phyloP scores from a whole-genome alignment of 257 asterid genomes.

The Lithospermum erythrorhizon region DNA sequence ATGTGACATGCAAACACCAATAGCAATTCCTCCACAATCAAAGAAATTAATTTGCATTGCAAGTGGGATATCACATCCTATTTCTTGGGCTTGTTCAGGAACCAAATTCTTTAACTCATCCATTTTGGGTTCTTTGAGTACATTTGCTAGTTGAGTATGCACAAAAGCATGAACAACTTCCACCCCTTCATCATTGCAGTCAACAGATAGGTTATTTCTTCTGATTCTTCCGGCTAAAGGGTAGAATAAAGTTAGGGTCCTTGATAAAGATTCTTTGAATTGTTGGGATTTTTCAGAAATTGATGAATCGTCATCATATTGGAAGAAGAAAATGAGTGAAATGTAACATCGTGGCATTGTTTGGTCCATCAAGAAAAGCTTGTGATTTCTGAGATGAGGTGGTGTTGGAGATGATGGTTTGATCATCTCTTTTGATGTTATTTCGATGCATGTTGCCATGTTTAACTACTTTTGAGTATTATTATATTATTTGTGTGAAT shows the following conservation, averaged over 20 bases:
- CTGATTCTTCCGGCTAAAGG: slow-evolving; percentile 28
- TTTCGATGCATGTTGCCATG: background rate
- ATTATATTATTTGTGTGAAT: too few species aligned
- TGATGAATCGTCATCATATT: background rate
- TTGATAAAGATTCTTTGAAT: slow-evolving; percentile 17
- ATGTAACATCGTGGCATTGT: background rate
- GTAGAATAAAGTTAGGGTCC: slow-evolving; percentile 16
- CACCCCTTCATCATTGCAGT: slow-evolving; percentile 23
- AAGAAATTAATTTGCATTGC: slow-evolving; percentile 21
- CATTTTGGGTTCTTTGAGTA: slow-evolving; percentile 1
- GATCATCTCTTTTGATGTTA: background rate
- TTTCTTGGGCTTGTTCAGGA: slow-evolving; percentile 6
- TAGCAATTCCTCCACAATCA: slow-evolving; percentile 23
- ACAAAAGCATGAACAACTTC: slow-evolving; percentile 18
- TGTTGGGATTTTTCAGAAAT: slow-evolving; percentile 1
- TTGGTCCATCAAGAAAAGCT: slow-evolving; percentile 1
- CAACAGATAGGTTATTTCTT: slow-evolving; percentile 4
- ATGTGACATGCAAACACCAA: slow-evolving; percentile 26
- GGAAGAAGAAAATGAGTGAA: background rate
- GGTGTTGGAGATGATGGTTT: slow-evolving; percentile 12
- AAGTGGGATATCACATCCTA: background rate
- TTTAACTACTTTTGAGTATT: too few species aligned
- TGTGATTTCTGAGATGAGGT: background rate
- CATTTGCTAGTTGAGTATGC: slow-evolving; percentile 7
- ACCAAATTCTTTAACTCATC: slow-evolving; percentile 10